Evolutionary conservation across 2,329 filamentous ascomycete genomes (phyloP), one percentile per base, ranked within the genome.

Genomic region (Fusarium albosuccineum): DNA sequence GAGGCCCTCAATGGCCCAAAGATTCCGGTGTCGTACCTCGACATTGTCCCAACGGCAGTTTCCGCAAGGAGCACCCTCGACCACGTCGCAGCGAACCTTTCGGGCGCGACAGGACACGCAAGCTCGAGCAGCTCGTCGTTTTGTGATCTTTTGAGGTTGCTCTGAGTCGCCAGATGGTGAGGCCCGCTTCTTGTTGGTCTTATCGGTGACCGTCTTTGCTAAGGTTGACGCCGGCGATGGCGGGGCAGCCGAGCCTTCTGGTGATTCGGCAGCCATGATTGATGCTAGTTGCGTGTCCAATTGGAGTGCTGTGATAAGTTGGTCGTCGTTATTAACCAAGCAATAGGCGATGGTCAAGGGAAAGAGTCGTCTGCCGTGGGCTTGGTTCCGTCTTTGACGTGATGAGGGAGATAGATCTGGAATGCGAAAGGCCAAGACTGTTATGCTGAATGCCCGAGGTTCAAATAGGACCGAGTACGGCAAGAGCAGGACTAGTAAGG

Each of bases 31-130:
- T 45, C 78, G 53, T 75, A 80, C 79, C 75, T 92, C 89, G 60
- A 93, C 90, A 76, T 92, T 89, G 78, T 93, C 91, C 82, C 92
- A 87, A 67, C 92, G 86, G 81, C 93, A 97, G 79, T 97, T 97
- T 57, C 92, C 94, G 78, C 93, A 97, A 2, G 93, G 93, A 42
- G 91, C 91, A 49, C 91, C 91, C 78, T 97, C 93, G 61, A 96
- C 93, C 58, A 97, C 94, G 82, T 97, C 94, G 82, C 94, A 97
- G 59, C 94, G 89, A 41, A 97, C 94, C 78, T 97, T 97, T 75
- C 94, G 89, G 59, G 92, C 90, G 73, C 94, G 88, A 80, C 94
- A 97, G 72, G 91, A 93, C 66, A 93, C 92, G 78, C 94, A 97
- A 16, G 94, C 94, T 72, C 95, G 92, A 9, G 94, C 93, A n/a